These are phyloP conservation scores for Monilinia laxa DNA, from an alignment of 2,329 filamentous ascomycete genomes.

Conservation along the genomic window DNA sequence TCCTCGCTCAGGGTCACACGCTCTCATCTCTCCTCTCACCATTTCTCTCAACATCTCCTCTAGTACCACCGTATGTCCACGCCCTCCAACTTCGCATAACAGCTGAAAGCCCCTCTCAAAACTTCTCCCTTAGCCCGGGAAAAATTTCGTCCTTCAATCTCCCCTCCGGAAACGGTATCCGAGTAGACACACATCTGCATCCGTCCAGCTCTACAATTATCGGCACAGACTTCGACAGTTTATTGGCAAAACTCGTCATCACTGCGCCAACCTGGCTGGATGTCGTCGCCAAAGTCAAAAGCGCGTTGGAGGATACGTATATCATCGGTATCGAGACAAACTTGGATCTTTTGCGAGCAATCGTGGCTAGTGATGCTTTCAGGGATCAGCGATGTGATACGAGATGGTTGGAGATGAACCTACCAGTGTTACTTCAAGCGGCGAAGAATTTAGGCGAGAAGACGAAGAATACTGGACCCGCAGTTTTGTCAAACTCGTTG, in stretches of 20 bases:
- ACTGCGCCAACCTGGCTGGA: conserved; percentile 51
- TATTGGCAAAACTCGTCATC: conserved; percentile 50
- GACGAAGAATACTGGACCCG: conserved; percentile 32
- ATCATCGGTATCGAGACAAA: conserved; percentile 61
- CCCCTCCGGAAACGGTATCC: conserved; percentile 55
- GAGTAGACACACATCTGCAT: conserved; percentile 46
- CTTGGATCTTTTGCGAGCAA: conserved; percentile 52
- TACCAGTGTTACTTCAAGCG: conserved; percentile 42
- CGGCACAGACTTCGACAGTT: conserved; percentile 49
- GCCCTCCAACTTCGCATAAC: conserved; percentile 48
- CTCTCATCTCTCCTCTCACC: conserved; percentile 41
- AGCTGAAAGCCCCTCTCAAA: conserved; percentile 44
- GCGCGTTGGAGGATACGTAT: conserved; percentile 54
- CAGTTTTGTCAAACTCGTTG: conserved; percentile 34
- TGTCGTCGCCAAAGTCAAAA: conserved; percentile 53
- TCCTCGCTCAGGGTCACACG: conserved; percentile 40
- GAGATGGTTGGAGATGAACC: conserved; percentile 55
- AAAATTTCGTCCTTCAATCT: conserved; percentile 55
- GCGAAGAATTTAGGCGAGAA: conserved; percentile 35
- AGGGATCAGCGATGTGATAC: conserved; percentile 50
- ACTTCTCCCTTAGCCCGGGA: conserved; percentile 59
- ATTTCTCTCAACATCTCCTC: conserved; percentile 38
- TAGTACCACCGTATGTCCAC: conserved; percentile 38
- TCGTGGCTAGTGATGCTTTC: conserved; percentile 54
- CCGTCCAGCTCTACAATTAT: conserved; percentile 44